A percentile compares a stretch with the other conserved stretches of the same genome.
Evolutionary conservation across 352 stramenopile species (phyloP).

Genomic region (Peronosclerospora sorghi): DNA sequence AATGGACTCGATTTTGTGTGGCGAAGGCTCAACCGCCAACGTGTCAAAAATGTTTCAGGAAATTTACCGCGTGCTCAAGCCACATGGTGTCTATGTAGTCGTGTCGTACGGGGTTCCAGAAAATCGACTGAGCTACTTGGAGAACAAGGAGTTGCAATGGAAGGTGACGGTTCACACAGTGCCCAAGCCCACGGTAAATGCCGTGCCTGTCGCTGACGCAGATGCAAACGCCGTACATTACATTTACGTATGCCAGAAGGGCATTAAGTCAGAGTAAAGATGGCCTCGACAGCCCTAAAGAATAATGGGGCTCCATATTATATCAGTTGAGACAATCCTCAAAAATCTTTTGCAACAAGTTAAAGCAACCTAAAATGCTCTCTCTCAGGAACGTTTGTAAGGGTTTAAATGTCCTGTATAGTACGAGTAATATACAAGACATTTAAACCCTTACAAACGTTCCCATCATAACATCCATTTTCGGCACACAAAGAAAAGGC

Average conservation of each 20-base stretch:
- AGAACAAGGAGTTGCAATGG: slow-evolving; percentile 94
- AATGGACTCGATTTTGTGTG: slow-evolving; percentile 92
- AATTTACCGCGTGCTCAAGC: slow-evolving; percentile 90
- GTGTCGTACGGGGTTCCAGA: slow-evolving; percentile 93
- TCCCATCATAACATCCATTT: too few species aligned
- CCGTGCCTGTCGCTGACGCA: slow-evolving; percentile 85
- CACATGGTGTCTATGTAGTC: slow-evolving; percentile 90
- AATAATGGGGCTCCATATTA: too few species aligned
- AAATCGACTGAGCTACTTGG: slow-evolving; percentile 92
- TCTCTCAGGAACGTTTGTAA: too few species aligned
- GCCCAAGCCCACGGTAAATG: slow-evolving; percentile 91
- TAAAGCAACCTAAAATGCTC: too few species aligned
- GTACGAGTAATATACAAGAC: too few species aligned
- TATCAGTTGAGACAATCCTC: too few species aligned
- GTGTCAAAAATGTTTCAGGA: slow-evolving; percentile 93
- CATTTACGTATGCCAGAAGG: slow-evolving; percentile 94
- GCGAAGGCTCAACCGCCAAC: slow-evolving; percentile 91
- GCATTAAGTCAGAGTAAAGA: slow-evolving; percentile 32
- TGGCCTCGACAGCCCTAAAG: too few species aligned
- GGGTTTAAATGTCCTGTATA: too few species aligned
- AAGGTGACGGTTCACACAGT: slow-evolving; percentile 92
- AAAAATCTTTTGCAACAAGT: too few species aligned
- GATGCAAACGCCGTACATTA: slow-evolving; percentile 93
- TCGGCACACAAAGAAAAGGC: too few species aligned
- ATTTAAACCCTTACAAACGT: too few species aligned